A percentile compares a stretch with the other conserved stretches of the same genome.
These are phyloP conservation scores for Pseudodiploospora longispora DNA, from an alignment of 2,329 filamentous ascomycete species.

Conservation along the genomic window DNA sequence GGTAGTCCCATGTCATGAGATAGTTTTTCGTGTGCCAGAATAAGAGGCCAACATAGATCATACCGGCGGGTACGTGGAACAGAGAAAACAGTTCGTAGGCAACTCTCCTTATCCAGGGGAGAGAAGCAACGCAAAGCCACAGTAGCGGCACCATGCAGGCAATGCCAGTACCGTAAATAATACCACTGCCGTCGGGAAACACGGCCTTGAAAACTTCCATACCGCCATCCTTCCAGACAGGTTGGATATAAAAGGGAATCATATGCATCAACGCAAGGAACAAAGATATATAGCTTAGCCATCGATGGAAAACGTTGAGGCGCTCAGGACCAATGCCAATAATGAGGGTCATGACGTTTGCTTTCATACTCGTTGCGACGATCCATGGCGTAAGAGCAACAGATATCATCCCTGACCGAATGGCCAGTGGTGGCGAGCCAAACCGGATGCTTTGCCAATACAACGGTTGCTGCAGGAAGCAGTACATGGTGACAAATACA, in stretches of 20 bases:
- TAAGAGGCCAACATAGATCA: constrained; percentile 72
- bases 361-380: constrained; percentile 80
- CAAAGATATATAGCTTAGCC: constrained; percentile 80
- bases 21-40: constrained; percentile 98
- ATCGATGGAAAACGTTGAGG: constrained; percentile 87
- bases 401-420: constrained; percentile 84
- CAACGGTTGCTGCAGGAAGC: constrained; percentile 78
- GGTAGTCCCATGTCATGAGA: constrained; percentile 80
- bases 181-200: constrained; percentile 55
- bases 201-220: constrained; percentile 61
- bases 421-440: constrained; percentile 80
- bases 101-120: constrained; percentile 66
- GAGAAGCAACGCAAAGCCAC: constrained; percentile 78
- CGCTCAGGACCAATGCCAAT: constrained; percentile 90
- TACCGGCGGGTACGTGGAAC: constrained; percentile 73
- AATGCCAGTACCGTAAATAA: constrained; percentile 79
- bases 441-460: constrained; percentile 83
- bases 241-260: constrained; percentile 82
- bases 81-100: constrained; percentile 82
- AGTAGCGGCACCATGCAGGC: constrained; percentile 73
- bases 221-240: constrained; percentile 74
- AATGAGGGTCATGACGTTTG: constrained; percentile 73
- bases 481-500: constrained; percentile 69
- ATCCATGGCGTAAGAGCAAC: constrained; percentile 93
- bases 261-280: constrained; percentile 78